phyloP scores from a whole-genome alignment of 2,329 filamentous ascomycete genomes.

The Colletotrichum siamense region DNA sequence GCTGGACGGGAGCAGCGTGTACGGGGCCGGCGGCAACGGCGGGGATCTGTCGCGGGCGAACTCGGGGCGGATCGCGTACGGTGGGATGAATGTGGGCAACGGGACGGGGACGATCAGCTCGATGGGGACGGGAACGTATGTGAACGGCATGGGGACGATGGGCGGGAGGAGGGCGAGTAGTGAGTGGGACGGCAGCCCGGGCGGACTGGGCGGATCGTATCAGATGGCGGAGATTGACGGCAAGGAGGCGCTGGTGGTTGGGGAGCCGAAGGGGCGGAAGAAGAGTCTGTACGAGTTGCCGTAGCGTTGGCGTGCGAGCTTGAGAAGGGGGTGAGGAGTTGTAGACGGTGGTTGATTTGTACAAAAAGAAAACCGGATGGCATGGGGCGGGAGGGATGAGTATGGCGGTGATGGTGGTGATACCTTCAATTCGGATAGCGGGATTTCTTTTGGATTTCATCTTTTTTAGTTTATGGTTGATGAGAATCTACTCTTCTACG shows the following conservation, averaged over 20 bases:
- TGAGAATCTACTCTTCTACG: conserved; percentile 3
- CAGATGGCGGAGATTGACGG: conserved; percentile 19
- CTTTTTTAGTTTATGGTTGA: not conserved
- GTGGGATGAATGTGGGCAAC: not conserved
- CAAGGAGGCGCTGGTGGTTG: conserved; percentile 4
- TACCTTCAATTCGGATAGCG: conserved; percentile 10
- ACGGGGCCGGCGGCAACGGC: not conserved
- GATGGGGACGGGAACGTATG: conserved; percentile 14
- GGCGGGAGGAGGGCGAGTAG: not conserved
- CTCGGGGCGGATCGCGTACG: not conserved
- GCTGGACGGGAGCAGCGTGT: not conserved
- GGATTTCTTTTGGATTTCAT: not conserved
- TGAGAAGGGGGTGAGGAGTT: not conserved
- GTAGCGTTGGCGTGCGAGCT: not conserved
- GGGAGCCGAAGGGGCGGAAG: not conserved
- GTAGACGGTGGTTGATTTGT: not conserved
- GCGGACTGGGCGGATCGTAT: not conserved
- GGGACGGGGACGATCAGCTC: conserved; percentile 11
- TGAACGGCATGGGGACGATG: not conserved
- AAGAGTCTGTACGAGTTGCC: conserved; percentile 19
- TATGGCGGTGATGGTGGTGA: not conserved
- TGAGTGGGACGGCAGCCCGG: conserved; percentile 11
- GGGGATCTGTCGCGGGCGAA: not conserved
- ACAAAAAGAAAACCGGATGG: not conserved
- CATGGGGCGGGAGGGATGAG: not conserved